phyloP scores from a whole-genome alignment of 1,284 basidiomycete species.

The Leccinum griseonigrum region DNA sequence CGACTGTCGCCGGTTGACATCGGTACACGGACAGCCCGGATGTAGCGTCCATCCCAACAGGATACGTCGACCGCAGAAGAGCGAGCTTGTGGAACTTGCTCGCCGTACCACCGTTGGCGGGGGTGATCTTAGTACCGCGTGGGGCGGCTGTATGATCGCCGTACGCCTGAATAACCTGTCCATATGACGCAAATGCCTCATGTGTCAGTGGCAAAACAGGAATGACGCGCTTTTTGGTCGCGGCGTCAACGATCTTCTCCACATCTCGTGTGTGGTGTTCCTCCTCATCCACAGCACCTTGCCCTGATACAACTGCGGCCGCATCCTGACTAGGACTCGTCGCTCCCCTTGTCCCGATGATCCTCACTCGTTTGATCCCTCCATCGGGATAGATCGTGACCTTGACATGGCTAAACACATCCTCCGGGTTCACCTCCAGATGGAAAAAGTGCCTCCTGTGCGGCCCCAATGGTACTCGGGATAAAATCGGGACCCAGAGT shows the following conservation, averaged over 20 bases:
- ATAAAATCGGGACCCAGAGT: slow-evolving; percentile 76
- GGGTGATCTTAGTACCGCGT: slow-evolving; percentile 66
- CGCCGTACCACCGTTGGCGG: slow-evolving; percentile 87
- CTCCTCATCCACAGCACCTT: slow-evolving; percentile 8
- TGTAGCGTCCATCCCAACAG: slow-evolving; percentile 50
- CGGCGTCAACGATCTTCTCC: slow-evolving; percentile 3
- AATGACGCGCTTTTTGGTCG: slow-evolving; percentile 37
- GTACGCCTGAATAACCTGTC: slow-evolving; percentile 85
- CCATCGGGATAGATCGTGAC: slow-evolving; percentile 94
- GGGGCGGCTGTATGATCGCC: slow-evolving; percentile 62
- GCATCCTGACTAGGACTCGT: slow-evolving; percentile 6
- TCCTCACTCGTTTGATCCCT: slow-evolving; percentile 88
- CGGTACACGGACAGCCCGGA: slow-evolving; percentile 73
- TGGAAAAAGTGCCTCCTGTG: slow-evolving; percentile 90
- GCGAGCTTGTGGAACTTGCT: slow-evolving; percentile 88
- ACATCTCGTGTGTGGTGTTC: not conserved
- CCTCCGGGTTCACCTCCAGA: slow-evolving; percentile 60
- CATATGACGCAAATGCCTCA: slow-evolving; percentile 81
- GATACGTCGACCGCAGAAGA: slow-evolving; percentile 63
- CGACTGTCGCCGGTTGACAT: slow-evolving; percentile 57
- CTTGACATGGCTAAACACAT: slow-evolving; percentile 79
- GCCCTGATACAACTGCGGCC: slow-evolving; percentile 10
- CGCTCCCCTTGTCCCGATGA: slow-evolving; percentile 65
- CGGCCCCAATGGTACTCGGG: slow-evolving; percentile 81
- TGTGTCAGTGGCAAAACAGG: slow-evolving; percentile 77